Evolutionary conservation across 2,329 filamentous ascomycete species (phyloP).

Genomic region (Colletotrichum costaricense): DNA sequence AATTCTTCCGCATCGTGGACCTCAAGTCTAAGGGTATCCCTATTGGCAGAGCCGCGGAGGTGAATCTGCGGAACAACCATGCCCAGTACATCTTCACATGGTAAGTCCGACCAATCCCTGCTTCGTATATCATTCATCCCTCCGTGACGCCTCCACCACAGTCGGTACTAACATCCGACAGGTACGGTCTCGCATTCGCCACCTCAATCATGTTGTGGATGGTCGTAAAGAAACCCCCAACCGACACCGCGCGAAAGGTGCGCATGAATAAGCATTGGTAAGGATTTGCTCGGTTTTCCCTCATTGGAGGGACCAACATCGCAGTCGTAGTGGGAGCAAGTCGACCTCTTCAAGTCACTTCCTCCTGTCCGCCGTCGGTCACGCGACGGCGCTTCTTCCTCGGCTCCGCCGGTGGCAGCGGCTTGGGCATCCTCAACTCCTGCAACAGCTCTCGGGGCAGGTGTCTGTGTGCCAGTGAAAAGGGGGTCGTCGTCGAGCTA

Average conservation of each 20-base stretch:
- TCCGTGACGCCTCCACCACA: background rate
- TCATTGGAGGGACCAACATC: constrained; percentile 32
- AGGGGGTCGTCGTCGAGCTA: constrained; percentile 77
- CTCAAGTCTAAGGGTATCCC: constrained; percentile 85
- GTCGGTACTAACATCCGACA: constrained; percentile 48
- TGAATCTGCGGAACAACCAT: constrained; percentile 96
- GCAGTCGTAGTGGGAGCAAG: background rate
- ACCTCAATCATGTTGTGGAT: constrained; percentile 97
- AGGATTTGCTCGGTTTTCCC: constrained; percentile 11
- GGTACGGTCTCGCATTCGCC: constrained; percentile 86
- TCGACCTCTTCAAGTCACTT: constrained; percentile 6
- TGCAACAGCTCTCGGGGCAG: constrained; percentile 86
- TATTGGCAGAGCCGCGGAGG: constrained; percentile 87
- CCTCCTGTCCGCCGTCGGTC: constrained; percentile 32
- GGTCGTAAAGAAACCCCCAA: constrained; percentile 88
- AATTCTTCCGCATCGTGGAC: constrained; percentile 80
- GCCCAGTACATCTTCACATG: constrained; percentile 99
- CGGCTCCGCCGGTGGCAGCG: constrained; percentile 59
- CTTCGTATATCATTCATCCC: background rate
- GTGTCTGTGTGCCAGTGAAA: constrained; percentile 86
- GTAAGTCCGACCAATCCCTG: constrained; percentile 59
- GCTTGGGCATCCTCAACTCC: constrained; percentile 75
- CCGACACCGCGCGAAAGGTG: constrained; percentile 78
- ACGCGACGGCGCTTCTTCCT: constrained; percentile 56
- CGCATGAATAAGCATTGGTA: constrained; percentile 83